Evolutionary conservation across 1,139 yeast genomes (phyloP), one percentile per base, ranked within the genome.

Genomic region (Insectozyma bohioensis): DNA sequence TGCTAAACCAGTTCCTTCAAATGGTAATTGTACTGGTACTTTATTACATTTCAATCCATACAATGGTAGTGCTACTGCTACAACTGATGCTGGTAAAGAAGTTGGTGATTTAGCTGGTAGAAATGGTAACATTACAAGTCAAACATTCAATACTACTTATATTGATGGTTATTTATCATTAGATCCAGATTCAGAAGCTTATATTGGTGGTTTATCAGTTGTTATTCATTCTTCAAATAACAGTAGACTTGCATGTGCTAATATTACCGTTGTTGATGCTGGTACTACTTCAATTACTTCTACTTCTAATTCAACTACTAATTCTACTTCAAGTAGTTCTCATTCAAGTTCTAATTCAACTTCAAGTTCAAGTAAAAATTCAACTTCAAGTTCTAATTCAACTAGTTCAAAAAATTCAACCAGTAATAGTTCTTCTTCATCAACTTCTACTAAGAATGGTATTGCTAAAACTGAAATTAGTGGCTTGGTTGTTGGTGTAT

Each of bases 41-140:
- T 36, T 37, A 28, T 56, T 41, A 14, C 72, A 65, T 48, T 63
- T 67, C 43, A 57, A 68, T 46, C 73, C 74, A 24, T 67, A 49
- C 54, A 45, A 51, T 32, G 74, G 74, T 16, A 39, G 46, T 19
- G 46, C 46, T 5, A 52, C 49, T 24, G 55, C 64, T 18, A 51
- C 61, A 13, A 36, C 46, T 11, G 42, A 52, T 8, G 56, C 54
- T 11, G 56, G 48, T 20, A 44, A 43, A 40, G 68, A 66, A 47
- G 60, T 60, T 25, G 70, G 73, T 33, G 72, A 67, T 43, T 63
- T 68, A 40, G 54, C 71, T 18, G 71, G 72, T 30, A 65, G 60
- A 48, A 67, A 66, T 45, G 72, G 72, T 23, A 40, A 36, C 26
- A 52, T 66, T 31, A 33, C 46, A 6, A 60, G 63, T 21, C 48